phyloP scores from a whole-genome alignment of 1,284 basidiomycete genomes.

The Sporisorium scitamineum region DNA sequence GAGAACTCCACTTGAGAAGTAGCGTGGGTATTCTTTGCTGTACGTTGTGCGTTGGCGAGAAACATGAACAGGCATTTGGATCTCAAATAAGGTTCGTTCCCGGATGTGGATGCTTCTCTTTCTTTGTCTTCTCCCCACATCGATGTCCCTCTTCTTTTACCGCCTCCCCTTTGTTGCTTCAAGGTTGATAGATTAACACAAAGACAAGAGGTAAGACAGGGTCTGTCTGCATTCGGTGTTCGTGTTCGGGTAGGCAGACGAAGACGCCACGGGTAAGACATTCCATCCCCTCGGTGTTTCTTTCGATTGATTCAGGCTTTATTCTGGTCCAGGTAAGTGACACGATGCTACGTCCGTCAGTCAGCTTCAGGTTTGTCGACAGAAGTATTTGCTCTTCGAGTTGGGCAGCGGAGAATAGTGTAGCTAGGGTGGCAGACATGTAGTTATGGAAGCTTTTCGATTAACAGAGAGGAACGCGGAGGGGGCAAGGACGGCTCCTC shows the following conservation, averaged over 20 bases:
- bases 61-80: slow-evolving; percentile 30
- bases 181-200: not conserved
- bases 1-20: not conserved
- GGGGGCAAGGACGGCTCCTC: not conserved
- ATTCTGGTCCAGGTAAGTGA: not conserved
- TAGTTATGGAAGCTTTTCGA: not conserved
- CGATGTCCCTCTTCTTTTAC: not conserved
- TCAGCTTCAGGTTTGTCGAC: too few species aligned
- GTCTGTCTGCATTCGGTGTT: slow-evolving; percentile 2
- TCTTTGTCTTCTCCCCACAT: slow-evolving; percentile 5
- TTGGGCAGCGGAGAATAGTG: not conserved
- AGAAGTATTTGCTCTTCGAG: too few species aligned
- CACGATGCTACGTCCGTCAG: not conserved
- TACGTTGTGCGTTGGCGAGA: slow-evolving; percentile 25
- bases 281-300: slow-evolving; percentile 8
- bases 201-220: slow-evolving; percentile 1
- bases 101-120: slow-evolving; percentile 7
- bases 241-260: not conserved
- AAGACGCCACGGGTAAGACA: slow-evolving; percentile 12
- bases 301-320: not conserved
- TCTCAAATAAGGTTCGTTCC: slow-evolving; percentile 21
- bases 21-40: slow-evolving; percentile 13
- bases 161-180: not conserved
- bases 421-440: not conserved
- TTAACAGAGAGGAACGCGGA: not conserved